Conservation (phyloP, 2,329 filamentous ascomycete species). For the Ilyonectria robusta region DNA sequence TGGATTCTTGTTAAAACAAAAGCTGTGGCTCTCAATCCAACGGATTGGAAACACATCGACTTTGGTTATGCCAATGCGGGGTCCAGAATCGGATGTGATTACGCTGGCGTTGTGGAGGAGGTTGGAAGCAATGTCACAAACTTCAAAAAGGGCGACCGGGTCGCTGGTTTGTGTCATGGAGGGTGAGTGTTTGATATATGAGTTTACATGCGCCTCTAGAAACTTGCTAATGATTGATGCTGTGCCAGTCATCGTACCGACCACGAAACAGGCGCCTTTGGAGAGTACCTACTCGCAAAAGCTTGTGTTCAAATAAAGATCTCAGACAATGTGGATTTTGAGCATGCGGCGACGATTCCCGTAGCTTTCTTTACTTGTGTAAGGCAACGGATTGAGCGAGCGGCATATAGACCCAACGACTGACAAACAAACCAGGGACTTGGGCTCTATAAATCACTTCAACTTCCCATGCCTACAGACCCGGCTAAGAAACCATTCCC, state of each 20-base stretch:
- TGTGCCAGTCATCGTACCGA: no score
- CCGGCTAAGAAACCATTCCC: constrained; percentile 55
- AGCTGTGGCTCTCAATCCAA: background rate
- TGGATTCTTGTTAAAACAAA: background rate
- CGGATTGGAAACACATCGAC: constrained; percentile 47
- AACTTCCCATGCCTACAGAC: constrained; percentile 56
- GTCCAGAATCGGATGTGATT: constrained; percentile 58
- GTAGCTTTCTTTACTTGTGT: no score
- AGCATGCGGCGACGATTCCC: no score
- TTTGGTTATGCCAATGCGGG: constrained; percentile 18
- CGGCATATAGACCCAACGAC: no score
- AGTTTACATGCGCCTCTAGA: no score
- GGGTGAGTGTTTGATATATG: constrained; percentile 42
- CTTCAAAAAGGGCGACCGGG: constrained; percentile 63
- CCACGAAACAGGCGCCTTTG: no score
- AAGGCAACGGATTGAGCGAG: no score
- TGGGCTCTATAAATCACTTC: background rate
- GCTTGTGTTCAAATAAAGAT: no score
- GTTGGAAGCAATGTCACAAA: constrained; percentile 56
- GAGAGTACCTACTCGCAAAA: no score
- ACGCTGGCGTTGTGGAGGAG: constrained; percentile 61
- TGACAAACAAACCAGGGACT: no score
- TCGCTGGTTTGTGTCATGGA: constrained; percentile 43
- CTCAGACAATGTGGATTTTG: no score
- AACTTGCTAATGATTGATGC: no score